phyloP scores from a whole-genome alignment of 2,329 filamentous ascomycete genomes.

The Fusarium sp. region DNA sequence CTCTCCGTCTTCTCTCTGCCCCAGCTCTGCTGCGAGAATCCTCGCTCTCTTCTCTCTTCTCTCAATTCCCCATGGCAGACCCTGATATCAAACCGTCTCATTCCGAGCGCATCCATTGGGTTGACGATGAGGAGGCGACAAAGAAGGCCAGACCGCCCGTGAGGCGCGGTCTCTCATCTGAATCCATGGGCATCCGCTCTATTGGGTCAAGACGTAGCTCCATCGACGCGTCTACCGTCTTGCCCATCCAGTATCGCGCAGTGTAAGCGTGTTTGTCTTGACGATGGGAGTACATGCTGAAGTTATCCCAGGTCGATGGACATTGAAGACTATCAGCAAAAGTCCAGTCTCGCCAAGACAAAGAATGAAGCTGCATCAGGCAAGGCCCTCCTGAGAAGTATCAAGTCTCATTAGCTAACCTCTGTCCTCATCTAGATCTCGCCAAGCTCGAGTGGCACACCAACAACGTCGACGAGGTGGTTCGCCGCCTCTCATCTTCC shows the following conservation, averaged over 20 bases:
- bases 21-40: not conserved
- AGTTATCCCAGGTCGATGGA: constrained; percentile 34
- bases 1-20: not conserved
- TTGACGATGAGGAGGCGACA: constrained; percentile 37
- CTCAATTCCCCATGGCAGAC: constrained; percentile 30
- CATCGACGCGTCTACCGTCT: constrained; percentile 27
- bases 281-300: constrained; percentile 10
- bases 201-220: constrained; percentile 30
- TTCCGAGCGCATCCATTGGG: constrained; percentile 39
- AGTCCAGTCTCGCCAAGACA: constrained; percentile 21
- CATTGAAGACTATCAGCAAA: constrained; percentile 40
- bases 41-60: not conserved
- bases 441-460: constrained; percentile 42
- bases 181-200: constrained; percentile 33
- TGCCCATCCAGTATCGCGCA: constrained; percentile 41
- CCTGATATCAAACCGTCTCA: constrained; percentile 27
- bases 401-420: constrained; percentile 4
- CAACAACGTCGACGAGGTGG: constrained; percentile 31
- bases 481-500: constrained; percentile 31
- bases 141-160: constrained; percentile 29
- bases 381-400: not conserved
- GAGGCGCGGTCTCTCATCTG: constrained; percentile 31
- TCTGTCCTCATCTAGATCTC: constrained; percentile 19
- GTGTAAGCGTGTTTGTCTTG: constrained; percentile 27
- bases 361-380: constrained; percentile 28